These are phyloP conservation scores for Aurifilum marmelostoma DNA, from an alignment of 2,329 filamentous ascomycete genomes.

Conservation along the genomic window DNA sequence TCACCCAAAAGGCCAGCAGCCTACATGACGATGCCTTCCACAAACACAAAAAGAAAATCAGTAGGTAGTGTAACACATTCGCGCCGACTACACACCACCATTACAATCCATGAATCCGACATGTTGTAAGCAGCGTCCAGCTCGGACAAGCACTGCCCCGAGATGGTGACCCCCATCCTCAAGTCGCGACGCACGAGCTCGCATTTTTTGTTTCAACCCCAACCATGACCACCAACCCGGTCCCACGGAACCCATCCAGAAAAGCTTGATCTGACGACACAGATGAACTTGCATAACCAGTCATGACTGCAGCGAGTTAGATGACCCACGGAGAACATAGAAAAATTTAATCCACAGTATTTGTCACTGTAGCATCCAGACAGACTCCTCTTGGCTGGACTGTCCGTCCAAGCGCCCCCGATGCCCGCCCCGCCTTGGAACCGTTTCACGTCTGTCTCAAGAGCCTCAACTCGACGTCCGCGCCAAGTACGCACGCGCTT, in stretches of 20 bases:
- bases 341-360: neutral
- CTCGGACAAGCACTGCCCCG: neutral
- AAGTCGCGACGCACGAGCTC: neutral
- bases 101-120: neutral
- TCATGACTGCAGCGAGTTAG: neutral
- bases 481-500: conserved; percentile 1
- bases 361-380: conserved; percentile 21
- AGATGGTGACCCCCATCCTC: neutral
- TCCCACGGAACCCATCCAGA: neutral
- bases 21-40: neutral
- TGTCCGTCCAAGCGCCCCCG: conserved; percentile 18
- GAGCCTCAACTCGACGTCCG: conserved; percentile 12
- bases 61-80: neutral
- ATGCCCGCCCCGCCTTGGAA: conserved; percentile 9
- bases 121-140: neutral
- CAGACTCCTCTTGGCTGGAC: neutral
- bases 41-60: neutral
- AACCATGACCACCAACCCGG: neutral
- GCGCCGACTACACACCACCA: neutral
- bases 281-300: neutral
- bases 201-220: conserved; percentile 2
- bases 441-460: conserved; percentile 30
- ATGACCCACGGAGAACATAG: neutral
- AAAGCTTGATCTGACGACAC: conserved; percentile 9
- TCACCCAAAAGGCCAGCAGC: neutral